Evolutionary conservation across 192 early-diverging fungal species (phyloP).

Genomic region (Coemansia sp.): DNA sequence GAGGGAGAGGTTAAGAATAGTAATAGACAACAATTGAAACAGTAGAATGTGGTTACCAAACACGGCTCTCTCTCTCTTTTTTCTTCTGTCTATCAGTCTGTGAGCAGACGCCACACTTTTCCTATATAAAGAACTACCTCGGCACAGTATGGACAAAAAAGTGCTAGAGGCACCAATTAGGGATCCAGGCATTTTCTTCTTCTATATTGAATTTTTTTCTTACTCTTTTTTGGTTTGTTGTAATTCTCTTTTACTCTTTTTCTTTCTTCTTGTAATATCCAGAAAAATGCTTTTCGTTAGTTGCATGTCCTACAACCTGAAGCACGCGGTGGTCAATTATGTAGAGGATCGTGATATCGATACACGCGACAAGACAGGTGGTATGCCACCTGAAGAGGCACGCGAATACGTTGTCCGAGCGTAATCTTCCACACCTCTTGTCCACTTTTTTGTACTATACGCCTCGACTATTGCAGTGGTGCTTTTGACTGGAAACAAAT

Average conservation of each 20-base stretch:
- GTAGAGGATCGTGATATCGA: slow-evolving; percentile 49
- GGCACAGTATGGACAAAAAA: neutral
- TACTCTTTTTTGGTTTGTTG: neutral
- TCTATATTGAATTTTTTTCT: neutral
- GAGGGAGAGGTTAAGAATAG: no score
- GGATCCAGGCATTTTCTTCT: neutral
- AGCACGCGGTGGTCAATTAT: slow-evolving; percentile 26
- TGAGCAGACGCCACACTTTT: neutral
- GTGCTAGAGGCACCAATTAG: slow-evolving; percentile 4
- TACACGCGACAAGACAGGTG: slow-evolving; percentile 44
- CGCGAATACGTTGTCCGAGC: slow-evolving; percentile 40
- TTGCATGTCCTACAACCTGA: neutral
- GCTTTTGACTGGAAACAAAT: no score
- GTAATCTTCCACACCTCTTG: neutral
- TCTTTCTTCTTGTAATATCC: neutral
- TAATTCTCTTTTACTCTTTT: neutral
- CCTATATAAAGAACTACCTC: slow-evolving; percentile 3
- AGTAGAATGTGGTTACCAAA: slow-evolving; percentile 13
- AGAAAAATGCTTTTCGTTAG: neutral
- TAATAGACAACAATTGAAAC: slow-evolving; percentile 7
- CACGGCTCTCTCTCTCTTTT: neutral
- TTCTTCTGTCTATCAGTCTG: neutral
- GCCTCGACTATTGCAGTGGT: neutral
- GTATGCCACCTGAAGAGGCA: slow-evolving; percentile 39
- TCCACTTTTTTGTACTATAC: neutral